Percentiles rank a stretch among this genome's conserved stretches.
These are phyloP conservation scores for Geopyxis carbonaria DNA, from an alignment of 495 filamentous ascomycete species.

Conservation along the genomic window DNA sequence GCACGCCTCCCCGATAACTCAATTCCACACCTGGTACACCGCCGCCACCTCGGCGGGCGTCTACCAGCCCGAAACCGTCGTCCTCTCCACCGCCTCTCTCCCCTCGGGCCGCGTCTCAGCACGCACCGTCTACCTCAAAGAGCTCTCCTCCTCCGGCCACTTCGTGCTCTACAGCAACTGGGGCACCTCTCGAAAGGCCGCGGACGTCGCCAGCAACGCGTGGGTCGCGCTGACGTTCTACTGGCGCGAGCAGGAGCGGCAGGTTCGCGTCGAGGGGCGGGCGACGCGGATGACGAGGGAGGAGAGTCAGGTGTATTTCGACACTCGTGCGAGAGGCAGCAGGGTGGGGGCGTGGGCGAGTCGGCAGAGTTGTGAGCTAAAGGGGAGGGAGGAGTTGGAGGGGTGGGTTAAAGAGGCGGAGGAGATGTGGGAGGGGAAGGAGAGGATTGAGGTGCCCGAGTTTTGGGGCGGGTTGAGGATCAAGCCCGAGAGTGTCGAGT, in stretches of 20 bases:
- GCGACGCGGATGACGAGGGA: slow-evolving; percentile 47
- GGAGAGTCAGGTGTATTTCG: slow-evolving; percentile 78
- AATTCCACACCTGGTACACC: slow-evolving; percentile 79
- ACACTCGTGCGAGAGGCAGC: slow-evolving; percentile 43
- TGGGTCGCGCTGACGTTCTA: slow-evolving; percentile 60
- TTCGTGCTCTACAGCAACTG: slow-evolving; percentile 93
- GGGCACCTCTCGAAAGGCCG: slow-evolving; percentile 54
- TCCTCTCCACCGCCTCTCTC: slow-evolving; percentile 66
- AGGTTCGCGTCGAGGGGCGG: slow-evolving; percentile 68
- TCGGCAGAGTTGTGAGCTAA: slow-evolving; percentile 59
- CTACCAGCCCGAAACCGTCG: slow-evolving; percentile 58
- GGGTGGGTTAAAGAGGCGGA: slow-evolving; percentile 27
- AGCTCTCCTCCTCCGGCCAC: slow-evolving; percentile 54
- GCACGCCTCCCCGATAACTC: slow-evolving; percentile 40
- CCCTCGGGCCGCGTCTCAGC: slow-evolving; percentile 71
- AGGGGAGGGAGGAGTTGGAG: slow-evolving; percentile 22
- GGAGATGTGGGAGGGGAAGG: slow-evolving; percentile 45
- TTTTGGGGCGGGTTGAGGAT: slow-evolving; percentile 91
- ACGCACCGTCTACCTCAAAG: slow-evolving; percentile 82
- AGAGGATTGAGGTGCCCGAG: slow-evolving; percentile 72
- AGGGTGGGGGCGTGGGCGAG: slow-evolving; percentile 89
- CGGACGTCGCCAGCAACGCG: slow-evolving; percentile 47
- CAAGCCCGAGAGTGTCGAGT: slow-evolving; percentile 72
- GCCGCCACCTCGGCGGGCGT: slow-evolving; percentile 43
- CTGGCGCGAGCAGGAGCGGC: slow-evolving; percentile 59